These are phyloP conservation scores for Cucurbita moschata DNA, from an alignment of 306 rosid genomes.

Conservation along the genomic window DNA sequence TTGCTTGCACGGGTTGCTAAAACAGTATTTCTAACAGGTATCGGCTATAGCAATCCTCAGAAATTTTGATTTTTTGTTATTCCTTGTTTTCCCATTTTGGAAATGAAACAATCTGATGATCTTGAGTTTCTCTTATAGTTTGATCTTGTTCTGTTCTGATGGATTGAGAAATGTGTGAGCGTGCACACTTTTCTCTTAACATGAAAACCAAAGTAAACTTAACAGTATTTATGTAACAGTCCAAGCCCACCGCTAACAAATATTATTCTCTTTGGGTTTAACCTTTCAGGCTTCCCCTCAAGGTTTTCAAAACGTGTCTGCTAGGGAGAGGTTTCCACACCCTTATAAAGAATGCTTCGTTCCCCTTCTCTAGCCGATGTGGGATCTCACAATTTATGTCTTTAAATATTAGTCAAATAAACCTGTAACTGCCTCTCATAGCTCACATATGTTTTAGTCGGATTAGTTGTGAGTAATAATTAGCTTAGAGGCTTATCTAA, in stretches of 20 bases:
- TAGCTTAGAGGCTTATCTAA: not conserved
- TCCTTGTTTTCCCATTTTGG: not conserved
- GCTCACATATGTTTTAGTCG: not conserved
- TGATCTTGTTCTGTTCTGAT: not conserved
- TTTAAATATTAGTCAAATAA: not conserved
- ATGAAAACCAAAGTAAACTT: not conserved
- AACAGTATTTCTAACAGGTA: slow-evolving; percentile 69
- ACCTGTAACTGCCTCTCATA: not conserved
- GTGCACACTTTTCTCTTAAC: not conserved
- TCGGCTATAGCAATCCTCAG: slow-evolving; percentile 25
- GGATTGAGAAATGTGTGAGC: not conserved
- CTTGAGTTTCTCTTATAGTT: not conserved
- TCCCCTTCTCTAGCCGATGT: no score
- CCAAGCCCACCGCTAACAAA: no score
- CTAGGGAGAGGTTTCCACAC: no score
- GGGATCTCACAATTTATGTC: no score
- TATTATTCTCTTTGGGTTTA: no score
- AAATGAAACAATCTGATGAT: not conserved
- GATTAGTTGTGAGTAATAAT: not conserved
- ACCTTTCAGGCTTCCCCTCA: no score
- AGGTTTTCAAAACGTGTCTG: no score
- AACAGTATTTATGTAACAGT: no score
- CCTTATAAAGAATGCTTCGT: no score
- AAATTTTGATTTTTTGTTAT: not conserved
- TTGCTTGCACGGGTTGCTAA: slow-evolving; percentile 54